Evolutionary conservation across 139 green algal species (phyloP), one percentile per base, ranked within the genome.

Genomic region (Picocystis salinarum): DNA sequence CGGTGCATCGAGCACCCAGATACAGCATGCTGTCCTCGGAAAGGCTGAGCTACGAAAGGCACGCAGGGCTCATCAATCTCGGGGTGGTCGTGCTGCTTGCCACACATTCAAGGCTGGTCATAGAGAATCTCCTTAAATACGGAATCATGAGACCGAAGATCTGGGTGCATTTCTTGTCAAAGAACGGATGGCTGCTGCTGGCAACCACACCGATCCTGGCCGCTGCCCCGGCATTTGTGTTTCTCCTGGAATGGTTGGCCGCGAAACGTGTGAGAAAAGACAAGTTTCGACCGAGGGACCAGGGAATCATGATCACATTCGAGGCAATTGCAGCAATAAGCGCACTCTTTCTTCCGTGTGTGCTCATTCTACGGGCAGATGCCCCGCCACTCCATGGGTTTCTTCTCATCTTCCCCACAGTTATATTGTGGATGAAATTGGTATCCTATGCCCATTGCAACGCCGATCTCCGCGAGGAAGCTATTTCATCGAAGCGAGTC

Each of bases 121-220:
- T 92, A 19, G 80, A 92, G 55, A 92, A 92, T 64, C 51, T 82
- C 20, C 51, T 88, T 40, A 85, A 85, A 61, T 84, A 84, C 49
- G 74, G 77, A 6, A 42, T 77, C 4, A 45, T 22, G 59, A 60
- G 40, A 11, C 20, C 12, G 6, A 28, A 6, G 9, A 31, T 10
- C 34, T 53, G 10, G n/a, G 17, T 28, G 25, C 36, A 42, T 46
- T n/a, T n/a, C n/a, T n/a, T n/a, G n/a, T n/a, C n/a, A n/a, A n/a
- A n/a, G n/a, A n/a, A n/a, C n/a, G n/a, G n/a, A n/a, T n/a, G n/a
- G n/a, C n/a, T n/a, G n/a, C n/a, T n/a, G n/a, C n/a, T n/a, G n/a
- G n/a, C n/a, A n/a, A n/a, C n/a, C n/a, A n/a, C n/a, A n/a, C n/a
- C n/a, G n/a, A n/a, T n/a, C n/a, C n/a, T n/a, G n/a, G n/a, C n/a